Evolutionary conservation across 2,329 filamentous ascomycete genomes (phyloP).

Genomic region (Fusarium gaditjirri): DNA sequence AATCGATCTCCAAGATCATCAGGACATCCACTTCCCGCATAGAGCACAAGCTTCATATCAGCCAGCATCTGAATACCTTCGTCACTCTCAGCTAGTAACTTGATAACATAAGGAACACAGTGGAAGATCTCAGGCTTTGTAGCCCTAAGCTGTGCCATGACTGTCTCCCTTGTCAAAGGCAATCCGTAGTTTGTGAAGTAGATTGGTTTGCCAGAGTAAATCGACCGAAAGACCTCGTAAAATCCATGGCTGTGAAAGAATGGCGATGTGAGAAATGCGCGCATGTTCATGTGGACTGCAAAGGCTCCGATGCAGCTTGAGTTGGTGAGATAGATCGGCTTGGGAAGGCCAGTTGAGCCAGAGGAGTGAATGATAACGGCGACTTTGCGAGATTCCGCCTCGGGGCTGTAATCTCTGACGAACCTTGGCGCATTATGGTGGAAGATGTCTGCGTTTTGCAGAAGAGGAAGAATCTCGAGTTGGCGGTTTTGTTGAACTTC

Average conservation of each 20-base stretch:
- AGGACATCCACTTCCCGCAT: conserved; percentile 67
- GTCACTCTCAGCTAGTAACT: conserved; percentile 68
- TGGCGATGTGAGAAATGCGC: conserved; percentile 65
- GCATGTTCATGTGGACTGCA: conserved; percentile 52
- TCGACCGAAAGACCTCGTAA: conserved; percentile 62
- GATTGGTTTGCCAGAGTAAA: conserved; percentile 61
- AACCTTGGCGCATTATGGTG: conserved; percentile 27
- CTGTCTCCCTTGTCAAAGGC: conserved; percentile 62
- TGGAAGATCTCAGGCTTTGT: conserved; percentile 63
- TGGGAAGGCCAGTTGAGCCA: conserved; percentile 70
- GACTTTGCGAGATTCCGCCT: conserved; percentile 27
- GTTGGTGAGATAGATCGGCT: conserved; percentile 70
- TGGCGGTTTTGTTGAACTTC: conserved; percentile 26
- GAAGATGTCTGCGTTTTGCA: conserved; percentile 11
- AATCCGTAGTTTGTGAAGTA: conserved; percentile 65
- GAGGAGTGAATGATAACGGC: conserved; percentile 48
- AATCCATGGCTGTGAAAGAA: conserved; percentile 70
- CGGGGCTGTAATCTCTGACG: conserved; percentile 22
- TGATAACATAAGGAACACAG: conserved; percentile 72
- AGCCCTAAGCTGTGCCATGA: conserved; percentile 55
- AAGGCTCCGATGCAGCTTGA: conserved; percentile 61
- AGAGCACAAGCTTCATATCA: conserved; percentile 63
- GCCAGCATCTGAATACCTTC: conserved; percentile 61
- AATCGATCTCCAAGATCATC: conserved; percentile 67
- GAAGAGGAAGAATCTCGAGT: conserved; percentile 23